A percentile compares a stretch with the other conserved stretches of the same genome.
Conservation (phyloP, 345 rosid genomes). For the Populus davidiana region DNA sequence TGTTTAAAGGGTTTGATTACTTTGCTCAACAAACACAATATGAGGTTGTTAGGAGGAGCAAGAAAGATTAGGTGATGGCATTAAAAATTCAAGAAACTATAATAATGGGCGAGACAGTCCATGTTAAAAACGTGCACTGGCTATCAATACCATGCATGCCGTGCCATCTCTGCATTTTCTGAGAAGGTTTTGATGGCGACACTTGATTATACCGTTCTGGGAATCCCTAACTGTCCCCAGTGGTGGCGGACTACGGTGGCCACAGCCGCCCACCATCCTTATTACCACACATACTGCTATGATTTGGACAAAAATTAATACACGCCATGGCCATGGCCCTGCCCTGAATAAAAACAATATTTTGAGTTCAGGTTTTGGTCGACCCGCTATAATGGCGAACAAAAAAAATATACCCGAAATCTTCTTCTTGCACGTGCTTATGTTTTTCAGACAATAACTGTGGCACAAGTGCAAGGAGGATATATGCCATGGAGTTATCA, state of each 20-base stretch:
- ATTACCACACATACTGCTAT: not conserved
- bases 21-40: not conserved
- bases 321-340: not conserved
- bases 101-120: not conserved
- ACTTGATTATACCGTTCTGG: not conserved
- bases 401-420: not conserved
- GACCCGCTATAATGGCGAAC: not conserved
- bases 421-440: not conserved
- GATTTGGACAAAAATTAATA: not conserved
- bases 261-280: not conserved
- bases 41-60: not conserved
- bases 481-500: not conserved
- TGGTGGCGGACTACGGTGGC: not conserved
- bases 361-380: not conserved
- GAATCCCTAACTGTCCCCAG: not conserved
- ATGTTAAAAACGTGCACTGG: not conserved
- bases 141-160: not conserved
- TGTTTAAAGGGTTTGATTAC: not conserved
- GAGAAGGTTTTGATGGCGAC: conserved; percentile 1
- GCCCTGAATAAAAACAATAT: not conserved
- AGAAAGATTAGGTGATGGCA: not conserved
- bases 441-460: not conserved
- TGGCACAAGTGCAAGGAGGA: not conserved
- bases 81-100: not conserved
- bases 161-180: not conserved